Conservation (phyloP, 176 grass and related monocot species). For the Bolboschoenus planiculmis region DNA sequence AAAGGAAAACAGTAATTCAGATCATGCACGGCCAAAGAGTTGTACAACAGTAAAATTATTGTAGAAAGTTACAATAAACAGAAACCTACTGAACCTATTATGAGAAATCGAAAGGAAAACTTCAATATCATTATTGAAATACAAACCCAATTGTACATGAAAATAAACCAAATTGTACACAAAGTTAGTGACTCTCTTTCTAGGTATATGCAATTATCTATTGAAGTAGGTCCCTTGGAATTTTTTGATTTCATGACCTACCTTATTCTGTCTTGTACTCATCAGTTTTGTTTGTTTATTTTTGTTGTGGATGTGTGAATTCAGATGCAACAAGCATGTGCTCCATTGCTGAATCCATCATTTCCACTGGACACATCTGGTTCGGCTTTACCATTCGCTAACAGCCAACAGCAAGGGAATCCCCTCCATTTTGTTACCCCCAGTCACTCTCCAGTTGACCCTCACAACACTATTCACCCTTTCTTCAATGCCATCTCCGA, state of each 20-base stretch:
- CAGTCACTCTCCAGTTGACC: slow-evolving; percentile 38
- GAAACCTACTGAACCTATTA: neutral
- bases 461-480: slow-evolving; percentile 51
- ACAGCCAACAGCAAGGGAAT: slow-evolving; percentile 45
- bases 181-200: neutral
- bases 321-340: slow-evolving; percentile 72
- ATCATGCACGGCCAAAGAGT: neutral
- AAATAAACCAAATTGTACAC: neutral
- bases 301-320: slow-evolving; percentile 18
- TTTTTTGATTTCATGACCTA: neutral
- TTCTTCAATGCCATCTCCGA: slow-evolving; percentile 51
- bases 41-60: neutral
- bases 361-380: slow-evolving; percentile 76
- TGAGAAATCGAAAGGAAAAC: neutral
- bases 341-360: slow-evolving; percentile 39
- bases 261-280: slow-evolving; percentile 10
- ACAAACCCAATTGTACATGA: neutral
- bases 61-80: neutral
- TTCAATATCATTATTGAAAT: neutral
- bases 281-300: slow-evolving; percentile 21
- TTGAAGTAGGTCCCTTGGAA: neutral
- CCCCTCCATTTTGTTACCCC: slow-evolving; percentile 41
- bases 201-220: neutral
- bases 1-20: neutral
- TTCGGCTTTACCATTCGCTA: slow-evolving; percentile 43